Evolutionary conservation across 345 rosid genomes (phyloP).

Genomic region (Linum tenue): DNA sequence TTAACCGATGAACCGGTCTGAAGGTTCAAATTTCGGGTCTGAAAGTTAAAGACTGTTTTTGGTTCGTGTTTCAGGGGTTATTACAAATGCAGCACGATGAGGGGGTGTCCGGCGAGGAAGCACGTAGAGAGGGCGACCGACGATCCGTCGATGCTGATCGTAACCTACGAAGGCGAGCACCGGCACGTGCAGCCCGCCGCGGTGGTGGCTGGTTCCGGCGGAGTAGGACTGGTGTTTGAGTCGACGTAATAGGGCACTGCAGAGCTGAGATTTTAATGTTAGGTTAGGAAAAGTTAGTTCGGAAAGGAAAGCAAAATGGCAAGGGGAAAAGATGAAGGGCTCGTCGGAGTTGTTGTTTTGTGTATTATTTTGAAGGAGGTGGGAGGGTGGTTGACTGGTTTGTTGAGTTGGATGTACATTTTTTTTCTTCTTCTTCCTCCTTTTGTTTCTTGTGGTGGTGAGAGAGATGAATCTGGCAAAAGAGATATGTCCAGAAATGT

Average conservation of each 20-base stretch:
- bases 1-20: too few species aligned
- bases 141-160: constrained; percentile 80
- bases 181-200: constrained; percentile 23
- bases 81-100: constrained; percentile 76
- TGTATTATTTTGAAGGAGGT: background rate
- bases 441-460: background rate
- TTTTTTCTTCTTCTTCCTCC: background rate
- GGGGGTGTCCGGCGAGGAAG: constrained; percentile 93
- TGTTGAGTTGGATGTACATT: background rate
- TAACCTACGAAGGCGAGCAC: constrained; percentile 92
- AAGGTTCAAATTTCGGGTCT: too few species aligned
- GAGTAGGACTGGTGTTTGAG: background rate
- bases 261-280: too few species aligned
- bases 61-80: constrained; percentile 49
- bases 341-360: too few species aligned
- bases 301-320: background rate
- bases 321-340: background rate
- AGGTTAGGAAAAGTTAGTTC: background rate
- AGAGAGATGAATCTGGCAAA: background rate
- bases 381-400: background rate
- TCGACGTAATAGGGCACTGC: background rate
- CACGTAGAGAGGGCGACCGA: constrained; percentile 89
- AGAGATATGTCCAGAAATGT: background rate
- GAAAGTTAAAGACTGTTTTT: background rate
- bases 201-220: background rate